These are phyloP conservation scores for Rhypophila decipiens DNA, from an alignment of 495 filamentous ascomycete species.

Conservation along the genomic window DNA sequence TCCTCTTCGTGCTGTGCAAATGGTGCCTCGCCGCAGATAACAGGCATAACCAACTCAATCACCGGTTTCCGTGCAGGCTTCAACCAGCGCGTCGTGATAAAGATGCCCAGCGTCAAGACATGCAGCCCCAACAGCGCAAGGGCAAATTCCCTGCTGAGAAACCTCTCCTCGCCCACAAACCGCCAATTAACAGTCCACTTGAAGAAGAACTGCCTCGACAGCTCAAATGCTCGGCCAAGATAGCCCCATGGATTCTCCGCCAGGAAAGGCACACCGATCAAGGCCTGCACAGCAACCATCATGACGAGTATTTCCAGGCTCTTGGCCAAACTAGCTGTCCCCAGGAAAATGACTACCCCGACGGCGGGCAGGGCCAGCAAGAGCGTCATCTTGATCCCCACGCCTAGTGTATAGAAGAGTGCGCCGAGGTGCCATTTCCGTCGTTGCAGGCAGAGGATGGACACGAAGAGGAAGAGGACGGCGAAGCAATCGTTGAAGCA, in stretches of 20 bases:
- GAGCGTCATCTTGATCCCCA: conserved; percentile 92
- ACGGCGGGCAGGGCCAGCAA: conserved; percentile 77
- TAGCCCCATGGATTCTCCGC: conserved; percentile 63
- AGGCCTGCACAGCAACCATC: conserved; percentile 68
- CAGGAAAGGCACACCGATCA: conserved; percentile 74
- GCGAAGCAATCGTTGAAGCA: conserved; percentile 95
- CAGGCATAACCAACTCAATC: conserved; percentile 43
- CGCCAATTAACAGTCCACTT: conserved; percentile 99
- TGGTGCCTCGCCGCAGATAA: conserved; percentile 48
- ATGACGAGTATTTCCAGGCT: conserved; percentile 60
- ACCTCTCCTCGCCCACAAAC: conserved; percentile 75
- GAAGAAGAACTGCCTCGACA: conserved; percentile 83
- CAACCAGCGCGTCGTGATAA: conserved; percentile 48
- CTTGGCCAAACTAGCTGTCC: conserved; percentile 54
- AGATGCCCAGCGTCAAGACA: conserved; percentile 55
- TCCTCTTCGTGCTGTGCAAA: conserved; percentile 45
- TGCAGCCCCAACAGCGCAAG: conserved; percentile 62
- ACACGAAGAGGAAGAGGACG: conserved; percentile 68
- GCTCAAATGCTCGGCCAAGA: conserved; percentile 74
- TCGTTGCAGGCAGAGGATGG: conserved; percentile 70
- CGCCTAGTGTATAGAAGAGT: conserved; percentile 64
- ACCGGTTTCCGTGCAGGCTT: conserved; percentile 38
- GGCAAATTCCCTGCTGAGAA: conserved; percentile 72
- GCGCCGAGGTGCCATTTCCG: conserved; percentile 66
- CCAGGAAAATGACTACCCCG: conserved; percentile 62